Base-by-base conservation (phyloP, 2,329 filamentous ascomycete genomes). In the Aspergillus brunneoviolaceus region DNA sequence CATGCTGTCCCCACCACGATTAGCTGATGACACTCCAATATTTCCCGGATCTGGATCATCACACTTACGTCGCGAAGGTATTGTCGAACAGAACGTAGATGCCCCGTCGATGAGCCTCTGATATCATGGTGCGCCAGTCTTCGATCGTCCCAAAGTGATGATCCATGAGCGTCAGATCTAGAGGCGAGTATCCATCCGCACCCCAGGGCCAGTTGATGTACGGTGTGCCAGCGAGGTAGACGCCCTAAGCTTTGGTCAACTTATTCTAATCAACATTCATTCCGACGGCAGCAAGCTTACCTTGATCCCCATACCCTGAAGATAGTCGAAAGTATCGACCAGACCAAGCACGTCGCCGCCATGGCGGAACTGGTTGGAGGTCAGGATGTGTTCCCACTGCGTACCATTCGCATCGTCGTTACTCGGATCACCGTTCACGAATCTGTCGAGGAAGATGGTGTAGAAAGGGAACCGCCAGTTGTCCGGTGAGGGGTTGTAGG, bases 51-150 rank as follows among this genome's bases (percentile, higher is more conserved):
- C 1, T 16, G 12, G 25, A 9, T 35, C 31, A 12, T 35, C 31
- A 12, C 14, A 73, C 79, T 75, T 73, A 81, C 76, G 86, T 88
- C 39, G 83, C 81, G 70, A 88, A 81, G 1, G 86, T 88, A 67
- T 87, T 87, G 69, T 88, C 86, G 59, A 88, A 71, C 29, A 89
- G 76, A 39, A 88, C 84, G 73, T 87, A 87, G 84, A 89, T 87
- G 59, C 80, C 82, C 33, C 83, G 78, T 1, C 71, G 69, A 66
- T 89, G 86, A 19, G 88, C 85, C 51, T 84, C 84, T 11, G 80
- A 76, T 57, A 88, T 82, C 3, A 81, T 80, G 47, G 75, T 71
- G 63, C 85, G 80, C 84, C 85, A 88, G 59, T 79, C 74, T 14
- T 80, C 71, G 56, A 89, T 82, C 53, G 79, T 81, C 21, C 85